These are phyloP conservation scores for Populus tremula DNA, from an alignment of 345 rosid genomes.

Conservation along the genomic window DNA sequence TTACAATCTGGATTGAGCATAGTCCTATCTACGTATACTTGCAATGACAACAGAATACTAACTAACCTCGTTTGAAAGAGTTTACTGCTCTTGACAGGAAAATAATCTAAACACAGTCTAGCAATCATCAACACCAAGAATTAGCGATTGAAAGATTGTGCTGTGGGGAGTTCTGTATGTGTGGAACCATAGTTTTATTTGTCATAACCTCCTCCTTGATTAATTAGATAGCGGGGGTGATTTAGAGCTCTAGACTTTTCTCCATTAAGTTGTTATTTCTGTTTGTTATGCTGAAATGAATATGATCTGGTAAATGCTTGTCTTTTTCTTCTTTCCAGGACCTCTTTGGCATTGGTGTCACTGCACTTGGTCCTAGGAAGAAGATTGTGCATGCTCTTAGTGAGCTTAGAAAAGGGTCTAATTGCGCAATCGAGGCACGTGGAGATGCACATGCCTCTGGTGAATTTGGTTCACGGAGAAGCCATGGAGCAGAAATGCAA, in stretches of 20 bases:
- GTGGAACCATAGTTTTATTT: not conserved
- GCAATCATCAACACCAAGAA: too few species aligned
- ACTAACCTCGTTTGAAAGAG: too few species aligned
- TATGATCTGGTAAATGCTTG: not conserved
- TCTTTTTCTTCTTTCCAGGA: conserved; percentile 41
- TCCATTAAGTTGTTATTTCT: not conserved
- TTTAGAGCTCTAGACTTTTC: not conserved
- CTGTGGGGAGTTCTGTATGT: not conserved
- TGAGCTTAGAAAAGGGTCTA: conserved; percentile 42
- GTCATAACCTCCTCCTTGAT: not conserved
- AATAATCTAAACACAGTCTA: too few species aligned
- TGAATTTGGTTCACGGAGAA: conserved; percentile 21
- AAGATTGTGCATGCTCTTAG: conserved; percentile 73
- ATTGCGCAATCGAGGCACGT: conserved; percentile 23
- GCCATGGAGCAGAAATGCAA: conserved; percentile 32
- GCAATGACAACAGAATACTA: too few species aligned
- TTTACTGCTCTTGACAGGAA: too few species aligned
- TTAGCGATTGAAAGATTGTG: too few species aligned
- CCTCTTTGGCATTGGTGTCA: conserved; percentile 66
- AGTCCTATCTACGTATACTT: too few species aligned
- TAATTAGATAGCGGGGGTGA: not conserved
- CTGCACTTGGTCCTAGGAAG: conserved; percentile 92
- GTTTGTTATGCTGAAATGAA: conserved; percentile 1
- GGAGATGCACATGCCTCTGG: conserved; percentile 8
- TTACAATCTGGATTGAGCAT: too few species aligned